These are phyloP conservation scores for Fusarium foetens DNA, from an alignment of 2,329 filamentous ascomycete genomes.

Conservation along the genomic window DNA sequence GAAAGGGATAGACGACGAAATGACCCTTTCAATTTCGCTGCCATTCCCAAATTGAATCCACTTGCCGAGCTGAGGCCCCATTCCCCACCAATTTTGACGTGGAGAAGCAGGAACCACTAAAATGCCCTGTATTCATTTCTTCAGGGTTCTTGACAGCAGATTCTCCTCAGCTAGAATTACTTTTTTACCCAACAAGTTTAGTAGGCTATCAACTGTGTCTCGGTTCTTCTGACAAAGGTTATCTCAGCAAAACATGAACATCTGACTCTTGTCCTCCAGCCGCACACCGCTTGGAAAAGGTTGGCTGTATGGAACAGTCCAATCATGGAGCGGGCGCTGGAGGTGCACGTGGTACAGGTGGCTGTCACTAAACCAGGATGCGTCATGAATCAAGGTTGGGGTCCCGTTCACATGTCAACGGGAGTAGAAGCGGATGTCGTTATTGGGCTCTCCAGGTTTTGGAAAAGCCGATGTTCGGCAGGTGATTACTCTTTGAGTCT, in stretches of 20 bases:
- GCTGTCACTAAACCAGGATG: conserved; percentile 10
- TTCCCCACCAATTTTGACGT: conserved; percentile 32
- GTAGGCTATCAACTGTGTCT: not conserved
- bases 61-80: conserved; percentile 16
- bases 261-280: conserved; percentile 7
- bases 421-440: not conserved
- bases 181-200: conserved; percentile 2
- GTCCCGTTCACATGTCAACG: conserved; percentile 33
- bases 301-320: not conserved
- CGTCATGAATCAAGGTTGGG: conserved; percentile 23
- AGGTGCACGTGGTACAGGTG: conserved; percentile 33
- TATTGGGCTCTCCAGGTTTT: conserved; percentile 31
- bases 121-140: conserved; percentile 5
- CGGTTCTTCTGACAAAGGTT: not conserved
- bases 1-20: conserved; percentile 5
- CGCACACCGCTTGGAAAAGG: conserved; percentile 25
- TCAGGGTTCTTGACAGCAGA: not conserved
- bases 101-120: conserved; percentile 29
- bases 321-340: conserved; percentile 17
- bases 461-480: conserved; percentile 31
- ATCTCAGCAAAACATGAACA: not conserved
- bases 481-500: conserved; percentile 32
- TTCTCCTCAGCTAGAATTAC: not conserved
- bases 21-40: conserved; percentile 9
- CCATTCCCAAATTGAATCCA: conserved; percentile 20